Conservation (phyloP, 768 basidiomycete genomes). For the Lentinula aciculospora region DNA sequence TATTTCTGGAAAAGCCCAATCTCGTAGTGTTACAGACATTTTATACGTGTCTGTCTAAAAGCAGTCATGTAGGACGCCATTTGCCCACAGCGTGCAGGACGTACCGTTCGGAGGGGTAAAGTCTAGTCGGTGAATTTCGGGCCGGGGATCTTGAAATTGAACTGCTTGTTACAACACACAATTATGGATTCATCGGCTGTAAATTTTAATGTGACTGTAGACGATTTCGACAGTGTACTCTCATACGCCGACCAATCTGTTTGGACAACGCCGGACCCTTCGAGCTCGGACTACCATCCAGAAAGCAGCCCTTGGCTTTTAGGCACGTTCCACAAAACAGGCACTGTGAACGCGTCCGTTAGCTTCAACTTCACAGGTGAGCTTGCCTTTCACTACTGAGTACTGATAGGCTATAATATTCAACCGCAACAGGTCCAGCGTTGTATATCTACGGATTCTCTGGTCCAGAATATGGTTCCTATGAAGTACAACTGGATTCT, state of each 20-base stretch:
- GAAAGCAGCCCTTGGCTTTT: conserved; percentile 30
- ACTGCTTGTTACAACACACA: too few species aligned
- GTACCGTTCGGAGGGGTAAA: too few species aligned
- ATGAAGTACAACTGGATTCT: conserved; percentile 33
- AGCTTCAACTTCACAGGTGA: conserved; percentile 38
- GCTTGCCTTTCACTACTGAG: not conserved
- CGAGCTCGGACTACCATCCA: conserved; percentile 28
- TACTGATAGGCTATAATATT: too few species aligned
- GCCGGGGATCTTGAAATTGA: too few species aligned
- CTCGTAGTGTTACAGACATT: too few species aligned
- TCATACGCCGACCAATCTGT: conserved; percentile 31
- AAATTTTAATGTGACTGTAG: conserved; percentile 38
- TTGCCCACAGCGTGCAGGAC: too few species aligned
- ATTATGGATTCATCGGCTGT: conserved; percentile 37
- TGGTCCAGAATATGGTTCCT: conserved; percentile 38
- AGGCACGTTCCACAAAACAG: conserved; percentile 40
- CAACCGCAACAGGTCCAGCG: conserved; percentile 29
- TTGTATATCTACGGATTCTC: conserved; percentile 36
- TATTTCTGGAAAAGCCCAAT: too few species aligned
- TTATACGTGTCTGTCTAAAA: too few species aligned
- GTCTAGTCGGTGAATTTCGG: too few species aligned
- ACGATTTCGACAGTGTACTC: conserved; percentile 42
- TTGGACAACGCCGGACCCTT: conserved; percentile 45
- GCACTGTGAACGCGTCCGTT: conserved; percentile 27
- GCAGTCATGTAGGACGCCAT: too few species aligned